Evolutionary conservation across 768 basidiomycete genomes (phyloP), one percentile per base, ranked within the genome.

Genomic region (Hypholoma fasciculare): DNA sequence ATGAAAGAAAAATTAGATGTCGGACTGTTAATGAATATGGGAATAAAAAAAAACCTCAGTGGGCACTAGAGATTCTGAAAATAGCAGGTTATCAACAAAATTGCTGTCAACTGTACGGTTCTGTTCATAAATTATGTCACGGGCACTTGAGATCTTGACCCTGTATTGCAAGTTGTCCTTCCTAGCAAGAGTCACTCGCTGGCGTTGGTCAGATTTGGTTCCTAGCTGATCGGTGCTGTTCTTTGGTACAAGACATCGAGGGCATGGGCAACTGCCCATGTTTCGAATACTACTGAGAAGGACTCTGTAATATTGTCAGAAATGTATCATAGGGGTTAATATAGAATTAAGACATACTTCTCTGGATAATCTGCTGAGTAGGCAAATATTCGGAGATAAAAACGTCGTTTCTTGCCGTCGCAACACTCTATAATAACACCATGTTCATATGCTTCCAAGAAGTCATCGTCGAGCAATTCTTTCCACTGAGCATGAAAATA

Each of bases 361-460:
- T 76, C 74, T 4, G 72, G 71, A 62, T 77, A 76, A 53, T 74
- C 73, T 0, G 73, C 75, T 1, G 66, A 70, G 57, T 75, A 74
- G 0, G 69, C 69, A 23, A 77, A 72, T 2, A 75, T 56, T 1
- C 71, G 54, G 4, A 68, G 69, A 61, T 62, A 74, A 12, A 74
- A 59, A 0, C 69, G 66, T 3, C 74, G 61, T 7, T 34, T 37
- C 2, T 76, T 44, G 1, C 72, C 71, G 61, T 77, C 74, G 5
- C 53, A 40, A 57, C 71, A 75, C 26, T 53, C 48, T 11, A 76
- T 59, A 1, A 72, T 65, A n/a, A 76, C 67, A 0, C 74, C 71
- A 52, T 72, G 61, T 13, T 50, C 48, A 44, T 72, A 76, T 0
- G 63, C 65, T 23, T 65, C 37, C 5, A 63, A 14, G 42, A 67